These are phyloP conservation scores for Chalaropsis thielavioides DNA, from an alignment of 2,329 filamentous ascomycete genomes.

Conservation along the genomic window DNA sequence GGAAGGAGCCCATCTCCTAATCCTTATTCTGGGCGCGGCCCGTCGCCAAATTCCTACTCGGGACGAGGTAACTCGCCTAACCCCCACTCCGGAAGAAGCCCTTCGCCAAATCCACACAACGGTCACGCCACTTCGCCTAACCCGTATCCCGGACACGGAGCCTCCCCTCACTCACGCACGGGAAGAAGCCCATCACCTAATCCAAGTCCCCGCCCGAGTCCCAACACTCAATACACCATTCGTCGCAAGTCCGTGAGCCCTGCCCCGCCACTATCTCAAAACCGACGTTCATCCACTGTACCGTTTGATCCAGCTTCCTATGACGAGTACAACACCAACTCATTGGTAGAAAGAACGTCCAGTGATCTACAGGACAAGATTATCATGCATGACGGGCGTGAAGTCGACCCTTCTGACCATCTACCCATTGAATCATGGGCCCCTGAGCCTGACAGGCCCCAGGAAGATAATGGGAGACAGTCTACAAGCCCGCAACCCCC, in stretches of 20 bases:
- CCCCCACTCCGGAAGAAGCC: background rate
- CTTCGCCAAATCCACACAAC: conserved; percentile 22
- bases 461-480: conserved; percentile 20
- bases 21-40: background rate
- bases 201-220: conserved; percentile 24
- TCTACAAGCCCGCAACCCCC: conserved; percentile 23
- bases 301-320: conserved; percentile 68
- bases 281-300: conserved; percentile 42
- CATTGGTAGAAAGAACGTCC: conserved; percentile 25
- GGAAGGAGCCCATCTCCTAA: background rate
- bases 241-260: conserved; percentile 63
- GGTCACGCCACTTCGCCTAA: conserved; percentile 18
- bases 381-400: conserved; percentile 58
- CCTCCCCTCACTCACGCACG: conserved; percentile 1
- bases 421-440: conserved; percentile 65
- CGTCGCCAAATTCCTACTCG: background rate
- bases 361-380: conserved; percentile 46
- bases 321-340: conserved; percentile 51
- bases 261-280: conserved; percentile 38
- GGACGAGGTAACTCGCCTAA: background rate
- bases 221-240: conserved; percentile 38
- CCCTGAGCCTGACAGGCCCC: conserved; percentile 50
- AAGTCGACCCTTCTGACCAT: conserved; percentile 69
- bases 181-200: conserved; percentile 28
- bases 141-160: conserved; percentile 6